Evolutionary conservation across 2,329 filamentous ascomycete genomes (phyloP).

Genomic region (Ceratocystiopsis sp.): DNA sequence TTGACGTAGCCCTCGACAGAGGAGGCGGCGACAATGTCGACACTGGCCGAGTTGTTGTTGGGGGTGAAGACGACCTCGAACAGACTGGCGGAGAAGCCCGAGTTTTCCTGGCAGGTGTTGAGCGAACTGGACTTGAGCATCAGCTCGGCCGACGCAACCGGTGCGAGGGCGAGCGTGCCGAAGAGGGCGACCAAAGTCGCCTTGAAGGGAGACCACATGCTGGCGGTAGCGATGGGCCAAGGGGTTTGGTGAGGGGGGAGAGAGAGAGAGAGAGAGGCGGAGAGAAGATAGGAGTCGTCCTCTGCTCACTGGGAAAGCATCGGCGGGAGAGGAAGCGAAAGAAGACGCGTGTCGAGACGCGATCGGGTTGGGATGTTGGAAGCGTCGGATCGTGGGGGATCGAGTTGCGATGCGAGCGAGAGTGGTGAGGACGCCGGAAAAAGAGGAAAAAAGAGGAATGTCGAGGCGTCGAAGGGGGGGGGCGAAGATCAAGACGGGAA

Average conservation of each 20-base stretch:
- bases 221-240: not conserved
- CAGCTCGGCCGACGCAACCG: conserved; percentile 21
- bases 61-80: conserved; percentile 62
- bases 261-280: too few species aligned
- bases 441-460: not conserved
- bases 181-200: conserved; percentile 29
- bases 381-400: too few species aligned
- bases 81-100: conserved; percentile 60
- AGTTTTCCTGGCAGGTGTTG: conserved; percentile 58
- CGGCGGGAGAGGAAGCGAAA: too few species aligned
- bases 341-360: too few species aligned
- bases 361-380: too few species aligned
- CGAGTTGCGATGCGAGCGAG: not conserved
- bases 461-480: not conserved
- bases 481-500: not conserved
- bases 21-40: conserved; percentile 58
- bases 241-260: not conserved
- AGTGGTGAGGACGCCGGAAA: not conserved
- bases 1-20: conserved; percentile 56
- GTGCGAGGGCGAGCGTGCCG: conserved; percentile 10
- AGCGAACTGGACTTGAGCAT: conserved; percentile 37
- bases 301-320: too few species aligned
- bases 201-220: conserved; percentile 19
- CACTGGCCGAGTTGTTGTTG: conserved; percentile 42
- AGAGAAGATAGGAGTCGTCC: too few species aligned